Percentiles rank a stretch among this genome's conserved stretches.
These are phyloP conservation scores for Lachancea sp. DNA, from an alignment of 805 yeast genomes.

Conservation along the genomic window DNA sequence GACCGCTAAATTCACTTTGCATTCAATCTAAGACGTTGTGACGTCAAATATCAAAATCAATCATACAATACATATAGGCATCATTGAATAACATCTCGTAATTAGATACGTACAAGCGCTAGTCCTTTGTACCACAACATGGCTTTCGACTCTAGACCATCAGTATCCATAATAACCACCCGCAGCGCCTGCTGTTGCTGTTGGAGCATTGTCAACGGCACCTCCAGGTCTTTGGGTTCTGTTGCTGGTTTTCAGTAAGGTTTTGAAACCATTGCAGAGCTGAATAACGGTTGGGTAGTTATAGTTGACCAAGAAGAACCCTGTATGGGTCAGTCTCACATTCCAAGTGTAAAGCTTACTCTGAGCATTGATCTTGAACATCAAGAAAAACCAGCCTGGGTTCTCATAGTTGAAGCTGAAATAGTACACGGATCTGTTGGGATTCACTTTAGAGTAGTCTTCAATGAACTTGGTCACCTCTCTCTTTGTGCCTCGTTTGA, in stretches of 20 bases:
- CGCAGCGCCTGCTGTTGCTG: slow-evolving; percentile 8
- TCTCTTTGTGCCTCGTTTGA: slow-evolving; percentile 64
- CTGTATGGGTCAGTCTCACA: slow-evolving; percentile 83
- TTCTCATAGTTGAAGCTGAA: slow-evolving; percentile 84
- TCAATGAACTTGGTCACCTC: slow-evolving; percentile 85
- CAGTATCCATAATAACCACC: slow-evolving; percentile 13
- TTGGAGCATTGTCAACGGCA: slow-evolving; percentile 2
- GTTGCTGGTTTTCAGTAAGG: slow-evolving; percentile 36
- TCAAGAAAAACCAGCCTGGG: slow-evolving; percentile 88
- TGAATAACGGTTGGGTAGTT: slow-evolving; percentile 84
- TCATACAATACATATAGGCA: too few species aligned
- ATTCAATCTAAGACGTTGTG: too few species aligned
- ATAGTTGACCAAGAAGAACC: slow-evolving; percentile 71
- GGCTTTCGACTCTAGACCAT: not conserved
- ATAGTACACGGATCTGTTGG: slow-evolving; percentile 81
- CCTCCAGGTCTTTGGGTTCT: slow-evolving; percentile 10
- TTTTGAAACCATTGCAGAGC: slow-evolving; percentile 93
- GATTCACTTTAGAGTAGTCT: slow-evolving; percentile 85
- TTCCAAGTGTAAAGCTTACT: slow-evolving; percentile 78
- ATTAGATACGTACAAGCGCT: not conserved
- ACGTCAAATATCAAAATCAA: too few species aligned
- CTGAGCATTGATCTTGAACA: slow-evolving; percentile 73
- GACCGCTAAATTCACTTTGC: not conserved
- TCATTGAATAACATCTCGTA: too few species aligned
- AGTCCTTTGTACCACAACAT: not conserved